Conservation (phyloP, 2,329 filamentous ascomycete species). For the Aspergillus ruber region DNA sequence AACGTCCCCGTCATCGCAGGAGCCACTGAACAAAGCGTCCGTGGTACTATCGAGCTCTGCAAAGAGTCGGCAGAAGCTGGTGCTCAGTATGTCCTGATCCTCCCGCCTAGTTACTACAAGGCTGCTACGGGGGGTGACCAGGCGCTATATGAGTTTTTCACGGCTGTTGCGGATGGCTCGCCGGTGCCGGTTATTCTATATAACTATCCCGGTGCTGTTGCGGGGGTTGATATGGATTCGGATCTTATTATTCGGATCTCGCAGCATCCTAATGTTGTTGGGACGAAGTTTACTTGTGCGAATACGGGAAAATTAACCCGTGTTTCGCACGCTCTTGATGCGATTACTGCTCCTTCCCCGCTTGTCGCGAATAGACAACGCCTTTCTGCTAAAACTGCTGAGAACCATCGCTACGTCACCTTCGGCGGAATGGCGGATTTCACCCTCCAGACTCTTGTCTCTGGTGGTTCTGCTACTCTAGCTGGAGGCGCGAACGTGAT, state of each 20-base stretch:
- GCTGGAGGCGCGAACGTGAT: conserved; percentile 82
- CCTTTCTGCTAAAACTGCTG: conserved; percentile 21
- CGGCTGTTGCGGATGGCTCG: conserved; percentile 65
- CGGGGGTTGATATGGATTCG: conserved; percentile 84
- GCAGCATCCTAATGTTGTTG: conserved; percentile 74
- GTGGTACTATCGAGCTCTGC: conserved; percentile 70
- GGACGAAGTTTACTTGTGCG: conserved; percentile 87
- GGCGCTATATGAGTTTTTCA: conserved; percentile 67
- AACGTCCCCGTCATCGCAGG: conserved; percentile 76
- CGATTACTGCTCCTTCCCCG: conserved; percentile 54
- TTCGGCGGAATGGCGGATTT: conserved; percentile 89
- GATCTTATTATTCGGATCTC: conserved; percentile 76
- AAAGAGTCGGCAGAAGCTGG: conserved; percentile 61
- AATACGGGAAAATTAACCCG: conserved; percentile 85
- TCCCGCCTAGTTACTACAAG: conserved; percentile 80
- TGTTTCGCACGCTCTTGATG: conserved; percentile 65
- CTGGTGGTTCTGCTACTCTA: conserved; percentile 77
- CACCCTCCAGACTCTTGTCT: conserved; percentile 72
- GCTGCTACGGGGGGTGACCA: conserved; percentile 64
- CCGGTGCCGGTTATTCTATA: conserved; percentile 77
- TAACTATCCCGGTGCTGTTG: conserved; percentile 84
- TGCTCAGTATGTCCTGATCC: conserved; percentile 71
- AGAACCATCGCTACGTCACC: conserved; percentile 61
- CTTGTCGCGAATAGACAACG: conserved; percentile 20
- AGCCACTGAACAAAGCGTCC: conserved; percentile 73